Conservation (phyloP, 106 monocot species). For the Platanthera zijinensis region DNA sequence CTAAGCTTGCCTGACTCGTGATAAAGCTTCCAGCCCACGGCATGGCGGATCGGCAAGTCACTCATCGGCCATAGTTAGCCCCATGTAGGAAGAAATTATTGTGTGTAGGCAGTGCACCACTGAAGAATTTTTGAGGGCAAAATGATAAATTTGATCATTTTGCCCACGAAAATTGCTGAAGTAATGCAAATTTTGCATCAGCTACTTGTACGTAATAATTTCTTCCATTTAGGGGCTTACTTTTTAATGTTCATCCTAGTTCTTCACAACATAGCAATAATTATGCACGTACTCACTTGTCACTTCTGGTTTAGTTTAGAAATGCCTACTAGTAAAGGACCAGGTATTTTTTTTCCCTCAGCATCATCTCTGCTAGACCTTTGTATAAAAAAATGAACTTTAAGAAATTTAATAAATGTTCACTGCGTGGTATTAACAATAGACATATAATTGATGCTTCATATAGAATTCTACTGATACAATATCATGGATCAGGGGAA, state of each 20-base stretch:
- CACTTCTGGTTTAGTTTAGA: background rate
- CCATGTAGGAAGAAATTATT: background rate
- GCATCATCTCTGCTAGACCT: background rate
- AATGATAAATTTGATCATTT: no score
- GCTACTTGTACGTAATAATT: no score
- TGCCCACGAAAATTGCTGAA: no score
- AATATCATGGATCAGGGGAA: background rate
- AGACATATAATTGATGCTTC: conserved; percentile 1
- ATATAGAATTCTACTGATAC: background rate
- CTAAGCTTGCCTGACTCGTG: background rate
- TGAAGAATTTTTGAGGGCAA: no score
- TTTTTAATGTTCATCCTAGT: background rate
- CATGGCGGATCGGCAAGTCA: conserved; percentile 21
- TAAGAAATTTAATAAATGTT: background rate
- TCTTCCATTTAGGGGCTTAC: background rate
- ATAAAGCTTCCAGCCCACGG: conserved; percentile 1
- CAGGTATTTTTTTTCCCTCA: background rate
- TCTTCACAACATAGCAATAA: background rate
- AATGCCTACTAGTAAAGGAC: background rate
- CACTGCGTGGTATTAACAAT: background rate
- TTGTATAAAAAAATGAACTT: background rate
- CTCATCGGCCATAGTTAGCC: conserved; percentile 6
- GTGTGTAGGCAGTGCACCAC: no score
- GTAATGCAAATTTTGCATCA: no score
- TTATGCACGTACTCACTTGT: background rate